phyloP scores from a whole-genome alignment of 371 early-diverging fungal species.

The Parasitella parasitica region DNA sequence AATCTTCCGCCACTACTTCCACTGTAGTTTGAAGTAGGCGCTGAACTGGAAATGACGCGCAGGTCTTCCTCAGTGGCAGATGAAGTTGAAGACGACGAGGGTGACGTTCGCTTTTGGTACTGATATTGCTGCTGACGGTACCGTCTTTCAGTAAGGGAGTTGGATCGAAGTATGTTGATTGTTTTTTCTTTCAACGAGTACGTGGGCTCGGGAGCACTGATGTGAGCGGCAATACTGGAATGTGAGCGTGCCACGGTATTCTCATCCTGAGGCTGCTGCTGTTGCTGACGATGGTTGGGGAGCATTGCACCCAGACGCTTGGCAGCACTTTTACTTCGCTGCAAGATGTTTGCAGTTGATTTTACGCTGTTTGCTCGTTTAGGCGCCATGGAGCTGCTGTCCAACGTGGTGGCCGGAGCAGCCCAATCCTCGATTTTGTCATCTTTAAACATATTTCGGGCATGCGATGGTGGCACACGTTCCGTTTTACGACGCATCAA shows the following conservation, averaged over 20 bases:
- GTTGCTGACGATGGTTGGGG: background rate
- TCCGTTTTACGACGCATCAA: constrained; percentile 22
- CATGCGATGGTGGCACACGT: constrained; percentile 23
- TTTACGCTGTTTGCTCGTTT: background rate
- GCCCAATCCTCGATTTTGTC: background rate
- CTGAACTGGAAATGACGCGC: background rate
- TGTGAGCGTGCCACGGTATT: background rate
- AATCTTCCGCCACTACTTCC: constrained; percentile 4
- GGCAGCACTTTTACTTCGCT: constrained; percentile 26
- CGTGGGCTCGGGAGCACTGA: background rate
- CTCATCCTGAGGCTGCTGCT: background rate
- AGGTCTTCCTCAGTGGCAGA: background rate
- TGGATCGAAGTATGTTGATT: constrained; percentile 18
- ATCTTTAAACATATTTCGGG: constrained; percentile 5
- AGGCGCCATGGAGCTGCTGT: background rate
- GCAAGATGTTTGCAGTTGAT: constrained; percentile 6
- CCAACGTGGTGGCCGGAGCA: constrained; percentile 11
- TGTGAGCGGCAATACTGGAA: background rate
- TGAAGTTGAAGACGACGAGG: background rate
- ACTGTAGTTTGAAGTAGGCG: background rate
- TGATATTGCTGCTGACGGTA: constrained; percentile 1
- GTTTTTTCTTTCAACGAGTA: constrained; percentile 17
- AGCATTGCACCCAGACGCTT: constrained; percentile 17
- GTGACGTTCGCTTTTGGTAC: background rate
- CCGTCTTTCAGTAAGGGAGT: constrained; percentile 11